Evolutionary conservation across 768 basidiomycete genomes (phyloP).

Genomic region (Boletellus sp.): DNA sequence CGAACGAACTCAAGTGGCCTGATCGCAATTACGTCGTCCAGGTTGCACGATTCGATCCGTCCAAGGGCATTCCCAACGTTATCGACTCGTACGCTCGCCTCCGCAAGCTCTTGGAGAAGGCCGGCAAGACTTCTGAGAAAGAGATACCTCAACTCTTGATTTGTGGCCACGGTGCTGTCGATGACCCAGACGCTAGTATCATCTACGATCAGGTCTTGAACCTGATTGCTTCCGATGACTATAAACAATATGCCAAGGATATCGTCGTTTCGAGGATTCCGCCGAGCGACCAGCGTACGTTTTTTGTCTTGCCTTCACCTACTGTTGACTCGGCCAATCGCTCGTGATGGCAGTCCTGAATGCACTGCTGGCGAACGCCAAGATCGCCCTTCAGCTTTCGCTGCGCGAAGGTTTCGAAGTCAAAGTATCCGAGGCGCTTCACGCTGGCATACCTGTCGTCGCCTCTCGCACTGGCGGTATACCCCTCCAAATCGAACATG

Average conservation of each 20-base stretch:
- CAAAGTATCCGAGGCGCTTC: slow-evolving; percentile 94
- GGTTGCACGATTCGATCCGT: slow-evolving; percentile 92
- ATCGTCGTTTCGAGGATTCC: slow-evolving; percentile 76
- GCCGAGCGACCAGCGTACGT: slow-evolving; percentile 80
- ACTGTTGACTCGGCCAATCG: slow-evolving; percentile 2
- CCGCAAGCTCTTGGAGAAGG: slow-evolving; percentile 57
- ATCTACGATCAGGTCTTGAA: slow-evolving; percentile 79
- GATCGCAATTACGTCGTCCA: slow-evolving; percentile 83
- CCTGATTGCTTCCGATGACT: slow-evolving; percentile 49
- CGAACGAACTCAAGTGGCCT: slow-evolving; percentile 77
- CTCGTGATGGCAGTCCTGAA: slow-evolving; percentile 59
- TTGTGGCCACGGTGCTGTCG: slow-evolving; percentile 90
- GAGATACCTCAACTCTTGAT: slow-evolving; percentile 72
- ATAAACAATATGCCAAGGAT: slow-evolving; percentile 53
- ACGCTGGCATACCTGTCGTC: slow-evolving; percentile 84
- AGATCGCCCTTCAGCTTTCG: slow-evolving; percentile 88
- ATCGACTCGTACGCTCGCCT: slow-evolving; percentile 86
- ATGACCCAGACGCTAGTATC: slow-evolving; percentile 92
- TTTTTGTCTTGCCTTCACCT: not conserved
- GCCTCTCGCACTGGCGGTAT: slow-evolving; percentile 88
- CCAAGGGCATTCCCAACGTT: slow-evolving; percentile 79
- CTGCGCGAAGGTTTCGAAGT: slow-evolving; percentile 96
- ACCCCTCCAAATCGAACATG: slow-evolving; percentile 85
- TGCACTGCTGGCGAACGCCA: slow-evolving; percentile 82
- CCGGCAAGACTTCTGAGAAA: slow-evolving; percentile 42